Evolutionary conservation across 257 asterid species (phyloP).

Genomic region (Petunia axillaris): DNA sequence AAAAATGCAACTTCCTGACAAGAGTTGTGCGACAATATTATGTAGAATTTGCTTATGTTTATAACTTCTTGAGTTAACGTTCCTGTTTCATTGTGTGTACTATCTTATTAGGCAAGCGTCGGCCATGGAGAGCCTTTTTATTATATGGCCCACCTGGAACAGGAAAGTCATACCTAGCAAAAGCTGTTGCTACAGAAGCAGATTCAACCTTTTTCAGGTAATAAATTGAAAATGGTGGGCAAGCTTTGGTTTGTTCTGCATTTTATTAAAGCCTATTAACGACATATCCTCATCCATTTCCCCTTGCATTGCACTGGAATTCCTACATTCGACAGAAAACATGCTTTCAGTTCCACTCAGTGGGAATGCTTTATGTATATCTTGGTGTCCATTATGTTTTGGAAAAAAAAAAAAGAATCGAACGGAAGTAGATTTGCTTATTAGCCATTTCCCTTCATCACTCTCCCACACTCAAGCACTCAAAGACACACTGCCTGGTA

Average conservation of each 20-base stretch:
- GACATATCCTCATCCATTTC: not conserved
- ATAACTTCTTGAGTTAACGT: constrained; percentile 8
- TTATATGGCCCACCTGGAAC: constrained; percentile 70
- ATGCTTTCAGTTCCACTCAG: not conserved
- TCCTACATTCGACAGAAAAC: not conserved
- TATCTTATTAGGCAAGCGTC: constrained; percentile 53
- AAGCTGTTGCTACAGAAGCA: constrained; percentile 70
- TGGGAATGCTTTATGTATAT: not conserved
- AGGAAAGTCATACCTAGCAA: constrained; percentile 66
- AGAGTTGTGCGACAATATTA: not conserved
- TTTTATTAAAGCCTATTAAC: not conserved
- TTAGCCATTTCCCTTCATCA: not conserved
- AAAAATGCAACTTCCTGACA: not conserved
- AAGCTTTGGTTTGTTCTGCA: not conserved
- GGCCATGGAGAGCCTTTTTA: constrained; percentile 69
- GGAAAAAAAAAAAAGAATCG: not conserved
- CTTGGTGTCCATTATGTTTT: not conserved
- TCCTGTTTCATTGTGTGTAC: constrained; percentile 14
- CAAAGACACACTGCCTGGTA: not conserved
- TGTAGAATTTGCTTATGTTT: not conserved
- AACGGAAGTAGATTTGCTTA: constrained; percentile 9
- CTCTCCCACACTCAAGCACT: not conserved
- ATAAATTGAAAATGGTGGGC: not conserved
- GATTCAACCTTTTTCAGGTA: constrained; percentile 69
- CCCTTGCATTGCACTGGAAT: not conserved